phyloP scores from a whole-genome alignment of 306 rosid genomes.

The Amphicarpaea edgeworthii region DNA sequence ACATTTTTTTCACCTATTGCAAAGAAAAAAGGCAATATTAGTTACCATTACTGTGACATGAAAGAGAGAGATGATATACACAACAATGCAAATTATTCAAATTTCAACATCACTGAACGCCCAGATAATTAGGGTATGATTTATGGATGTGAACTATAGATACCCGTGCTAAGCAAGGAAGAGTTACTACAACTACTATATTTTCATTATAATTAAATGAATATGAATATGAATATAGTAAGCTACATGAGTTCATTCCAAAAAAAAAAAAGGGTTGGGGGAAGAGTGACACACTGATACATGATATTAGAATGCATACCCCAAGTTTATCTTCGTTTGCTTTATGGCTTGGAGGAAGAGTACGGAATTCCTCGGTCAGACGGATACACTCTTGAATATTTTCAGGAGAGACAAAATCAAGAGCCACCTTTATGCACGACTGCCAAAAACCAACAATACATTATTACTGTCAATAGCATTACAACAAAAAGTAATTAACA shows the following conservation, averaged over 20 bases:
- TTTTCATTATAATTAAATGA: too few relatives aligned
- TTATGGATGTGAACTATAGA: background rate
- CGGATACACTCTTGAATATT: constrained; percentile 68
- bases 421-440: constrained; percentile 84
- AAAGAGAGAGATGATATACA: background rate
- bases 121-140: background rate
- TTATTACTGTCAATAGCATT: background rate
- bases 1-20: constrained; percentile 44
- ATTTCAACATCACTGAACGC: constrained; percentile 1
- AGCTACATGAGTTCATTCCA: too few relatives aligned
- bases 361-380: constrained; percentile 70
- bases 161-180: background rate
- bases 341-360: constrained; percentile 61
- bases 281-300: too few relatives aligned
- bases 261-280: too few relatives aligned
- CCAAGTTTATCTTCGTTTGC: constrained; percentile 77
- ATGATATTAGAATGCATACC: constrained; percentile 46
- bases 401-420: constrained; percentile 80
- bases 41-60: background rate
- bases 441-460: constrained; percentile 8
- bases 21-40: background rate
- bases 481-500: background rate
- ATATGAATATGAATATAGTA: too few relatives aligned
- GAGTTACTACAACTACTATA: background rate
- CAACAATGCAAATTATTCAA: constrained; percentile 18